A percentile compares a stretch with the other conserved stretches of the same genome.
phyloP scores from a whole-genome alignment of 208 protist genomes.

The Leishmania gerbilli region DNA sequence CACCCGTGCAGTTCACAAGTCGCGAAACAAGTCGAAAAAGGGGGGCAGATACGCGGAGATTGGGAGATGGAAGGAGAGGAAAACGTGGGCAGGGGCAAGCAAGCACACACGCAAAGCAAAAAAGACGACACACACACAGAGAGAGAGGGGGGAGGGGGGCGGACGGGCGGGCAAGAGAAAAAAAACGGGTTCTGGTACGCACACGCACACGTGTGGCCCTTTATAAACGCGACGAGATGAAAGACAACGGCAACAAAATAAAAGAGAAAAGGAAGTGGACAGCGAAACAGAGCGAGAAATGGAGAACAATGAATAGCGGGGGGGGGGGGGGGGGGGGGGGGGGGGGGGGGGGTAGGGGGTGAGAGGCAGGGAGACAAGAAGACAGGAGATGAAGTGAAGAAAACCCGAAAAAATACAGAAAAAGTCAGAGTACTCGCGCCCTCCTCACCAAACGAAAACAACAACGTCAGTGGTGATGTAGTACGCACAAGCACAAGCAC shows the following conservation, averaged over 20 bases:
- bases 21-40: neutral
- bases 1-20: neutral
- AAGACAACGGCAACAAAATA: neutral
- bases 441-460: conserved; percentile 4
- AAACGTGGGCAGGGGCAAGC: neutral
- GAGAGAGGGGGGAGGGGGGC: neutral
- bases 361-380: neutral
- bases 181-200: too few species aligned
- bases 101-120: neutral
- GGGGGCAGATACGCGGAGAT: neutral
- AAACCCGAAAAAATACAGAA: neutral
- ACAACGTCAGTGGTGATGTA: neutral
- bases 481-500: neutral
- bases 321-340: too few species aligned
- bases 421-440: neutral
- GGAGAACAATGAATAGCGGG: neutral
- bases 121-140: neutral
- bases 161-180: neutral
- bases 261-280: neutral
- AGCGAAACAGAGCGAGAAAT: neutral
- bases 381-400: conserved; percentile 1
- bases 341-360: too few species aligned
- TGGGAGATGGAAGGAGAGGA: neutral
- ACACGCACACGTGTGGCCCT: neutral
- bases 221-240: neutral